phyloP scores from a whole-genome alignment of 345 rosid species.

The Rhizophora mangle region DNA sequence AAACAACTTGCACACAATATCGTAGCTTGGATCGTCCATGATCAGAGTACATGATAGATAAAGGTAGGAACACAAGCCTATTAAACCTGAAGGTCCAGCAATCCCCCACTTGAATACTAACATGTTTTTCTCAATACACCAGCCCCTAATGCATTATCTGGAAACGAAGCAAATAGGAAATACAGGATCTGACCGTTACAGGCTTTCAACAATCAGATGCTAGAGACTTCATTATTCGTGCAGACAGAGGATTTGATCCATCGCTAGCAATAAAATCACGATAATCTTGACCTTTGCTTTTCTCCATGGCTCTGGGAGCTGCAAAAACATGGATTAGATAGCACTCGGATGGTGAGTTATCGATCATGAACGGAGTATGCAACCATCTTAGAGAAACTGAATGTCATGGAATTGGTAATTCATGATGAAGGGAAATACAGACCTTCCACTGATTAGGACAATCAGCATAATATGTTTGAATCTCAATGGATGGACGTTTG shows the following conservation, averaged over 20 bases:
- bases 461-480: not conserved
- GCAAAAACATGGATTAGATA: conserved; percentile 18
- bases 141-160: conserved; percentile 12
- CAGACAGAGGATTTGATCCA: conserved; percentile 1
- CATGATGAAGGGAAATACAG: not conserved
- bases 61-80: too few relatives aligned
- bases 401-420: not conserved
- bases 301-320: conserved; percentile 77
- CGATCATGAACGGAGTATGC: not conserved
- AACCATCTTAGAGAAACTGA: not conserved
- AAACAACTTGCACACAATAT: too few relatives aligned
- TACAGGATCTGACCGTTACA: not conserved
- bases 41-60: too few relatives aligned
- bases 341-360: not conserved
- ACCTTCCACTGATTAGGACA: too few relatives aligned
- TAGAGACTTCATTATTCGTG: not conserved
- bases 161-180: conserved; percentile 7
- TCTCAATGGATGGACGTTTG: not conserved
- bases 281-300: conserved; percentile 47
- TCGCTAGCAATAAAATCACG: not conserved
- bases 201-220: conserved; percentile 8
- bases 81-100: too few relatives aligned
- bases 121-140: conserved; percentile 1
- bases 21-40: too few relatives aligned
- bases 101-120: too few relatives aligned